These are phyloP conservation scores for Pestalotiopsis sp. DNA, from an alignment of 2,329 filamentous ascomycete genomes.

Conservation along the genomic window DNA sequence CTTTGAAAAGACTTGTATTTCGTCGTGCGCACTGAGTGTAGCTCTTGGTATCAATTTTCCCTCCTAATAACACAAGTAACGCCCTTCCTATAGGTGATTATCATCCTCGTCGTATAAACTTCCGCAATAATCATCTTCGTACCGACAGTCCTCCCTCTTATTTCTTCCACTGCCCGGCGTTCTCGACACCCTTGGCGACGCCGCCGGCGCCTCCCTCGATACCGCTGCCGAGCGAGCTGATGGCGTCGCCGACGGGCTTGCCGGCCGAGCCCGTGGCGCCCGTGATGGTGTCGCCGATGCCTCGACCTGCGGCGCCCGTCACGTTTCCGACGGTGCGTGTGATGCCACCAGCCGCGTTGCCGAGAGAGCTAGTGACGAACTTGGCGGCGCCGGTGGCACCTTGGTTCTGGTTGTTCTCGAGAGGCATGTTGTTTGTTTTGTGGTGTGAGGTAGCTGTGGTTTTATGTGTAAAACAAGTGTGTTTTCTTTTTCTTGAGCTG, in stretches of 20 bases:
- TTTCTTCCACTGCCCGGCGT: conserved; percentile 46
- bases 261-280: conserved; percentile 46
- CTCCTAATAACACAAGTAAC: not conserved
- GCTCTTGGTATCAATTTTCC: not conserved
- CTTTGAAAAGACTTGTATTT: not conserved
- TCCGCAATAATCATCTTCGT: not conserved
- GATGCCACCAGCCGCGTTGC: conserved; percentile 32
- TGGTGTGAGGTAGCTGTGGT: not conserved
- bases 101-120: not conserved
- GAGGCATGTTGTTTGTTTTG: conserved; percentile 25
- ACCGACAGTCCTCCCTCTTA: not conserved
- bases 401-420: conserved; percentile 30
- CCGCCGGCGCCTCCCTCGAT: conserved; percentile 44
- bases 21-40: not conserved
- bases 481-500: not conserved
- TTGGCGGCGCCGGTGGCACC: conserved; percentile 35
- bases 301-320: conserved; percentile 43
- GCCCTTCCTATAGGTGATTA: not conserved
- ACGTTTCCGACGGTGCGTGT: conserved; percentile 34
- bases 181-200: conserved; percentile 48
- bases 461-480: not conserved
- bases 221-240: conserved; percentile 44
- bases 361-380: conserved; percentile 35
- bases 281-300: conserved; percentile 48
- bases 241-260: conserved; percentile 49